phyloP scores from a whole-genome alignment of 1,139 yeast genomes.

The Hyphopichia buzzinii region DNA sequence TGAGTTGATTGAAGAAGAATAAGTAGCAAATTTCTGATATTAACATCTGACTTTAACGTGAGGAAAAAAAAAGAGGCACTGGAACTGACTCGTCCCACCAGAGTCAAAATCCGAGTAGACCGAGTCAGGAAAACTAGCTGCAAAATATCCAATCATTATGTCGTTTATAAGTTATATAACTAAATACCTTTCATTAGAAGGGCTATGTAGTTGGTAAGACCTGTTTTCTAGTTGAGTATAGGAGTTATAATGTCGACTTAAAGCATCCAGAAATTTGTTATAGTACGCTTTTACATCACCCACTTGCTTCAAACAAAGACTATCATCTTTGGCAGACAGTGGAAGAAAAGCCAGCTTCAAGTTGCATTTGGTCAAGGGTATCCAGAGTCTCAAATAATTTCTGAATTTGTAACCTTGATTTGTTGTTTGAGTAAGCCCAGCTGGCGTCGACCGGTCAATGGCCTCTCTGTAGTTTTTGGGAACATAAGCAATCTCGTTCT shows the following conservation, averaged over 20 bases:
- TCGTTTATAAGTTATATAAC: background rate
- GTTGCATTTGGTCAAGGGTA: background rate
- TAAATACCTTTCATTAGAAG: background rate
- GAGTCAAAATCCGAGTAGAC: too few relatives aligned
- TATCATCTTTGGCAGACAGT: background rate
- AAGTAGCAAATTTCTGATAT: too few relatives aligned
- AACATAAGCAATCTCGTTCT: constrained; percentile 25
- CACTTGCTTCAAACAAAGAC: background rate
- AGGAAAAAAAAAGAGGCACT: too few relatives aligned
- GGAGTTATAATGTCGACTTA: background rate
- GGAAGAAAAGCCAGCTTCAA: background rate
- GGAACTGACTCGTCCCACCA: too few relatives aligned
- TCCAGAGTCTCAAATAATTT: constrained; percentile 1
- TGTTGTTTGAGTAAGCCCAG: background rate
- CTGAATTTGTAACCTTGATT: constrained; percentile 1
- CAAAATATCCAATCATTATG: too few relatives aligned
- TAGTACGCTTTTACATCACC: background rate
- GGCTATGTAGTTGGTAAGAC: background rate
- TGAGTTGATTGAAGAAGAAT: too few relatives aligned
- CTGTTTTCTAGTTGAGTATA: background rate
- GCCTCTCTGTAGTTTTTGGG: constrained; percentile 16
- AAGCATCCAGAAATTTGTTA: background rate
- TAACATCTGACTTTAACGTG: too few relatives aligned
- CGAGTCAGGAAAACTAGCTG: too few relatives aligned
- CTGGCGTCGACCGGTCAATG: background rate